phyloP scores from a whole-genome alignment of 2,329 filamentous ascomycete species.

The Ascochyta rabiei region DNA sequence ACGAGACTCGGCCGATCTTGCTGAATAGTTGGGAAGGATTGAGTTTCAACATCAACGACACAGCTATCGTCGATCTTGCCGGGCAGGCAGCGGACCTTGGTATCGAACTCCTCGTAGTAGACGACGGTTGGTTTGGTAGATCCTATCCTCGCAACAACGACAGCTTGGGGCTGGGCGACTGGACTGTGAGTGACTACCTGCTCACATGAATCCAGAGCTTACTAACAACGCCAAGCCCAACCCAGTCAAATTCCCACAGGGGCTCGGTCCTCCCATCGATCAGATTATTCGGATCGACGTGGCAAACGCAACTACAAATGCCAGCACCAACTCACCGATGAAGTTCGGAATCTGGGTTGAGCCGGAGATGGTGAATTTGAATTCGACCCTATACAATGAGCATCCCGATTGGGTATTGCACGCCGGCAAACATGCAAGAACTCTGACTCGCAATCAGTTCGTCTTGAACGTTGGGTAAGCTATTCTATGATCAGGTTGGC shows the following conservation, averaged over 20 bases:
- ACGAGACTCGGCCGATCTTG: slow-evolving; percentile 59
- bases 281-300: slow-evolving; percentile 59
- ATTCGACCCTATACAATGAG: slow-evolving; percentile 64
- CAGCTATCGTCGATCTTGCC: slow-evolving; percentile 61
- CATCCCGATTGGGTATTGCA: slow-evolving; percentile 70
- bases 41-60: slow-evolving; percentile 63
- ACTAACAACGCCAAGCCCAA: slow-evolving; percentile 51
- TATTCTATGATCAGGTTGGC: no score
- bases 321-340: slow-evolving; percentile 53
- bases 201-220: neutral
- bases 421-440: slow-evolving; percentile 62
- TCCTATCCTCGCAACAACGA: slow-evolving; percentile 66
- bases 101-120: slow-evolving; percentile 67
- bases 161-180: slow-evolving; percentile 66
- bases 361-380: slow-evolving; percentile 70
- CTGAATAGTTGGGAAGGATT: slow-evolving; percentile 72
- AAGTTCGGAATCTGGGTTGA: slow-evolving; percentile 71
- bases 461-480: slow-evolving; percentile 61
- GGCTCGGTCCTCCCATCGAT: slow-evolving; percentile 59
- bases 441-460: slow-evolving; percentile 63
- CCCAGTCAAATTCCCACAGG: slow-evolving; percentile 63
- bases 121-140: slow-evolving; percentile 71
- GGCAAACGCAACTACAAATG: slow-evolving; percentile 41
- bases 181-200: slow-evolving; percentile 46
- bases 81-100: slow-evolving; percentile 64